These are phyloP conservation scores for Spergularia marina DNA, from an alignment of 148 eudicot genomes.

Conservation along the genomic window DNA sequence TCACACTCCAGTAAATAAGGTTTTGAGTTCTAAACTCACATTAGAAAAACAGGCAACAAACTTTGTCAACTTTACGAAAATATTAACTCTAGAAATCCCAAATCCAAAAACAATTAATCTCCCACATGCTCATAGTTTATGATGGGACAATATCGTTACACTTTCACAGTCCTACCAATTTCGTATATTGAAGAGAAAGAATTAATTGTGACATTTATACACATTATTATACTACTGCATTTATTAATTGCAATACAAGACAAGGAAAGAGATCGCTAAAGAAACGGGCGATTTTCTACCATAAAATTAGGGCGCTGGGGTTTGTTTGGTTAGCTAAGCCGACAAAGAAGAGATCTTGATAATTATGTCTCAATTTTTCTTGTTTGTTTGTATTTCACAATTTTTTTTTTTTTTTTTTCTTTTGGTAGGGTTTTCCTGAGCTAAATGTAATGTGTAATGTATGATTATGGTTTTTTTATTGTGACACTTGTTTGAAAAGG, in stretches of 20 bases:
- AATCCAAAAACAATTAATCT: too few relatives aligned
- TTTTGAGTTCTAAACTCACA: too few relatives aligned
- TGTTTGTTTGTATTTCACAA: background rate
- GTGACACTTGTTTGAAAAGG: constrained; percentile 15
- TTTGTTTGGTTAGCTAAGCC: background rate
- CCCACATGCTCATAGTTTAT: too few relatives aligned
- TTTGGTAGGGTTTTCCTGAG: constrained; percentile 1
- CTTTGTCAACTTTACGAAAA: too few relatives aligned
- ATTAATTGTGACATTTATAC: too few relatives aligned
- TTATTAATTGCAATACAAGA: background rate
- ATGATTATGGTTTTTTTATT: constrained; percentile 19
- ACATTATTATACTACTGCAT: background rate
- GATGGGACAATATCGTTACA: too few relatives aligned
- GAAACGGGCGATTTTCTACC: constrained; percentile 18
- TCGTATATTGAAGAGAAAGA: too few relatives aligned
- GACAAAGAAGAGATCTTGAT: constrained; percentile 18
- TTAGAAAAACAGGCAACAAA: too few relatives aligned
- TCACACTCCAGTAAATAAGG: too few relatives aligned
- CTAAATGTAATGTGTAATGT: background rate
- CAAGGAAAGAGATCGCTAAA: constrained; percentile 16
- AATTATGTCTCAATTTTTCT: background rate
- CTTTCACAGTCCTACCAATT: too few relatives aligned
- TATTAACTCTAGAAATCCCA: too few relatives aligned
- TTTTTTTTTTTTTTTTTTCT: background rate
- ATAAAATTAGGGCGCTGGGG: constrained; percentile 6